phyloP scores from a whole-genome alignment of 805 yeast species.

The Priceomyces haplophilus region DNA sequence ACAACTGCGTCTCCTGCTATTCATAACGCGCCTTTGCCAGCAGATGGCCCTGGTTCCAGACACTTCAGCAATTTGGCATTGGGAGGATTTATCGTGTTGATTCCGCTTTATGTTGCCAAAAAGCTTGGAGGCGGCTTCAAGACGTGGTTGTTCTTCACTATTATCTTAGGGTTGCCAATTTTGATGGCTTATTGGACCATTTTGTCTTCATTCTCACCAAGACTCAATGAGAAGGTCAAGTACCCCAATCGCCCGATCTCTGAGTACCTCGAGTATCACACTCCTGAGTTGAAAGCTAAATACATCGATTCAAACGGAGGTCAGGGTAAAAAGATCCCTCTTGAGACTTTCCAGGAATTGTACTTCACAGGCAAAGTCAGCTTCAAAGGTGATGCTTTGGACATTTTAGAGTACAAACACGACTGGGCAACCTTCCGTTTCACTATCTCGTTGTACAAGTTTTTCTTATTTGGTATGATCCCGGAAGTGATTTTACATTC shows the following conservation, averaged over 20 bases:
- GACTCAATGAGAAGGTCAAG: slow-evolving; percentile 72
- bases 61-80: slow-evolving; percentile 65
- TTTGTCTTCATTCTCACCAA: slow-evolving; percentile 72
- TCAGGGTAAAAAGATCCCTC: slow-evolving; percentile 70
- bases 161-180: slow-evolving; percentile 63
- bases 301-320: slow-evolving; percentile 58
- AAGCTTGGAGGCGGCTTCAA: slow-evolving; percentile 69
- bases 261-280: slow-evolving; percentile 78
- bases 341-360: slow-evolving; percentile 88
- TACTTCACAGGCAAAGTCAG: slow-evolving; percentile 80
- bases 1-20: slow-evolving; percentile 60
- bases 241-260: slow-evolving; percentile 77
- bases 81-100: slow-evolving; percentile 44
- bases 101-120: slow-evolving; percentile 63
- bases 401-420: slow-evolving; percentile 79
- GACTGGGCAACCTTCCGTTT: slow-evolving; percentile 87
- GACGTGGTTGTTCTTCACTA: slow-evolving; percentile 58
- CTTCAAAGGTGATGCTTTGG: slow-evolving; percentile 85
- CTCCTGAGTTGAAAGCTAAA: slow-evolving; percentile 60
- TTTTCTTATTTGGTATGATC: slow-evolving; percentile 80
- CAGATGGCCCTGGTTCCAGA: slow-evolving; percentile 85
- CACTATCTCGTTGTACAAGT: slow-evolving; percentile 73
- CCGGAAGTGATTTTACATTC: slow-evolving; percentile 93
- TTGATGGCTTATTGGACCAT: slow-evolving; percentile 82
- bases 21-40: slow-evolving; percentile 83